Percentiles rank a stretch among this genome's conserved stretches.
phyloP scores from a whole-genome alignment of 1,139 yeast genomes.

The Chernovozyma sophiae-reginae region DNA sequence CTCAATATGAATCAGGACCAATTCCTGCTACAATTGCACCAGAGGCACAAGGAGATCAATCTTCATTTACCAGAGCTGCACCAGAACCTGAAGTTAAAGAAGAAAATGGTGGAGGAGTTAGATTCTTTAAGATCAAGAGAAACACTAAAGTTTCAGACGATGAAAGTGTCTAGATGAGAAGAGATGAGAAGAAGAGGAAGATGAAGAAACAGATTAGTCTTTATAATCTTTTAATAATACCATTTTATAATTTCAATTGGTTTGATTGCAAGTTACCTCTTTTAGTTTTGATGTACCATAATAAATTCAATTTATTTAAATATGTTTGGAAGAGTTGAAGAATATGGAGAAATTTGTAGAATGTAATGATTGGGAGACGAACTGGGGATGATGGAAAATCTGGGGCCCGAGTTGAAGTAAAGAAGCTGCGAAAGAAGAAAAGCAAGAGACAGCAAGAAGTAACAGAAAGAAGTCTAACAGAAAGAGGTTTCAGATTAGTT shows the following conservation, averaged over 20 bases:
- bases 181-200: not conserved
- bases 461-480: too few relatives aligned
- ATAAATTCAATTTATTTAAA: not conserved
- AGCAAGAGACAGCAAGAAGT: too few relatives aligned
- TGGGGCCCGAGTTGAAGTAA: too few relatives aligned
- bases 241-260: not conserved
- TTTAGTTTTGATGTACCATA: not conserved
- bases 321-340: too few relatives aligned
- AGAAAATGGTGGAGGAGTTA: conserved; percentile 54
- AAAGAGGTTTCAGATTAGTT: too few relatives aligned
- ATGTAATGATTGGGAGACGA: too few relatives aligned
- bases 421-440: too few relatives aligned
- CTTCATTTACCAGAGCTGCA: conserved; percentile 43
- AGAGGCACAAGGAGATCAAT: conserved; percentile 32
- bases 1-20: conserved; percentile 13
- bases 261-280: not conserved
- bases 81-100: conserved; percentile 33
- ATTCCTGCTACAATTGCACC: conserved; percentile 10
- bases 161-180: conserved; percentile 52
- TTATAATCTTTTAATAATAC: not conserved
- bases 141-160: conserved; percentile 51
- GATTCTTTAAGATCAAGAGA: conserved; percentile 75
- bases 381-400: too few relatives aligned
- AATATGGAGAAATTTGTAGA: too few relatives aligned
- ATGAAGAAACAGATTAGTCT: not conserved